phyloP scores from a whole-genome alignment of 345 rosid genomes.

The Toxicodendron radicans region DNA sequence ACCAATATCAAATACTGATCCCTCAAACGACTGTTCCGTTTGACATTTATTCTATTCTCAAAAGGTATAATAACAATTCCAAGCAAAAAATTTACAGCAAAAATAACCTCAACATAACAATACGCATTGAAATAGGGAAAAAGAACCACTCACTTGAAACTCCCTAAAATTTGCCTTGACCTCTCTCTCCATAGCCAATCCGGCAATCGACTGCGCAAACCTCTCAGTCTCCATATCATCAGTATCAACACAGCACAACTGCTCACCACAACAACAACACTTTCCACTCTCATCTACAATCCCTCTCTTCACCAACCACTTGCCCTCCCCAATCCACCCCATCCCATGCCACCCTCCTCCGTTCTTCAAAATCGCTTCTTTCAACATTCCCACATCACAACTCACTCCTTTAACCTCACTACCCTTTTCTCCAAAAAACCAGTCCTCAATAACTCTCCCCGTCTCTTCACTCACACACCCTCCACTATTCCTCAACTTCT shows the following conservation, averaged over 20 bases:
- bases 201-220: conserved; percentile 64
- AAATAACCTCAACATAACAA: not conserved
- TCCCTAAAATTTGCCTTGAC: conserved; percentile 69
- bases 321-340: conserved; percentile 87
- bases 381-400: conserved; percentile 35
- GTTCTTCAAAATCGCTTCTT: conserved; percentile 50
- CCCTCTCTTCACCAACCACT: conserved; percentile 63
- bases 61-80: not conserved
- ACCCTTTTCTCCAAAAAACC: conserved; percentile 50
- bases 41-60: not conserved
- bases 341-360: conserved; percentile 97
- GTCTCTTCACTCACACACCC: conserved; percentile 64
- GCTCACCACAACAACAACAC: conserved; percentile 67
- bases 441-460: conserved; percentile 47
- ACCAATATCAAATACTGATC: not conserved
- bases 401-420: conserved; percentile 33
- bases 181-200: conserved; percentile 82
- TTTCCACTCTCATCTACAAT: conserved; percentile 45
- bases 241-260: conserved; percentile 68
- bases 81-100: not conserved
- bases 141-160: conserved; percentile 59
- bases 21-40: not conserved
- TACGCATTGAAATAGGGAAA: not conserved
- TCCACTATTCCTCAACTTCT: conserved; percentile 61
- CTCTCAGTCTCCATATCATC: conserved; percentile 62